These are phyloP conservation scores for Saccharomycopsis babjevae DNA, from an alignment of 805 yeast genomes.

Conservation along the genomic window DNA sequence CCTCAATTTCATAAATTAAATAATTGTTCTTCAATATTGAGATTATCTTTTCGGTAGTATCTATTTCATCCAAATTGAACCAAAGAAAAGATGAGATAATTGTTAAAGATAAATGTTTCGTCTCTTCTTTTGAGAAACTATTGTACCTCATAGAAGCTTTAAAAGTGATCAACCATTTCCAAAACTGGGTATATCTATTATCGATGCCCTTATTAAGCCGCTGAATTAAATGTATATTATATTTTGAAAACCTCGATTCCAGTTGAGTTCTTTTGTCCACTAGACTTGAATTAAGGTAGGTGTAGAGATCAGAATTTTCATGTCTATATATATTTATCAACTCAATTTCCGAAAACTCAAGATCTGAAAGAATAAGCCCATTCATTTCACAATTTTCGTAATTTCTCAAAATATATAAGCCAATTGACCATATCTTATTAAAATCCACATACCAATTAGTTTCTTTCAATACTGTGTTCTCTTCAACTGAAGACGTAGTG, in stretches of 20 bases:
- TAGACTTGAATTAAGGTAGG: neutral
- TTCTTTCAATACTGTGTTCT: neutral
- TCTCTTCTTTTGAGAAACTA: neutral
- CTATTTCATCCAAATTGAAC: conserved; percentile 1
- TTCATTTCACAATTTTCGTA: conserved; percentile 3
- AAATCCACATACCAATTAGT: conserved; percentile 3
- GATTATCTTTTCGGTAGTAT: conserved; percentile 2
- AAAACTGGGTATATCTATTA: conserved; percentile 6
- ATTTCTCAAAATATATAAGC: conserved; percentile 9
- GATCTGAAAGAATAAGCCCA: neutral
- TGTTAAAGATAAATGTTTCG: neutral
- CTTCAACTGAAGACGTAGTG: neutral
- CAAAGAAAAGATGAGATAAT: conserved; percentile 6
- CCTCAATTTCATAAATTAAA: neutral
- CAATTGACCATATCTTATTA: conserved; percentile 12
- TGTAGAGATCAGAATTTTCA: neutral
- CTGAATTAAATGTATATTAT: neutral
- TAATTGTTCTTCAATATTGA: neutral
- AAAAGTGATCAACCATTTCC: conserved; percentile 14
- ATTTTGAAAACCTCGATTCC: neutral
- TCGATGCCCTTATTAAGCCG: neutral
- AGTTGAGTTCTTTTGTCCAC: neutral
- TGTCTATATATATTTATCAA: neutral
- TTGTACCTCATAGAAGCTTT: neutral
- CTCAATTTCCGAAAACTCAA: neutral